Base-by-base conservation (phyloP, 371 early-diverging fungal species). In the Funneliformis caledonium region DNA sequence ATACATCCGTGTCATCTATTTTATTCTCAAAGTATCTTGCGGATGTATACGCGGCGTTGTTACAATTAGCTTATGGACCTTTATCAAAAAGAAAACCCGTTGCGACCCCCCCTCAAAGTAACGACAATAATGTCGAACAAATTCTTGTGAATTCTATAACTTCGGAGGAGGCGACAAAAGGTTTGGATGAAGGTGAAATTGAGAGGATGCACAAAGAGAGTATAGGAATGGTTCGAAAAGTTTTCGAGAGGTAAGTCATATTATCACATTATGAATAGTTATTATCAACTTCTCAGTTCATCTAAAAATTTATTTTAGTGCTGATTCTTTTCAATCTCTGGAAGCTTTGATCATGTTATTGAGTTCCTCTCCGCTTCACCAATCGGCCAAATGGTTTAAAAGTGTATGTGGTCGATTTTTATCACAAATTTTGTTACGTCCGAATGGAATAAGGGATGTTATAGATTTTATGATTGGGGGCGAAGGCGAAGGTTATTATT, bases 1-100 rank as follows among this genome's bases (percentile, higher is more conserved):
- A 87, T 81, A 94, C 92, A 12, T 89, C 89, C 0, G 87, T 92
- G 1, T 88, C 91, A 10, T 87, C 90, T 2, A 87, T 92, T 37
- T 67, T 93, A 10, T 81, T 87, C 26, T 82, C 78, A 47, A 88
- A 91, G 31, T 87, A 92, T 81, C 82, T 91, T n/a, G 86, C 90
- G 1, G 94, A 94, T 82, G 48, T 94, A 11, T 88, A 91, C 72
- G 93, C 93, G 4, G 88, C 88, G 0, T 82, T 94, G n/a, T 81
- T 94, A 19, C 91, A 92, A 80, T 80, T 92, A 5, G 92, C 93
- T 0, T 94, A 92, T 82, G 89, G 88, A 33, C 94, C 94, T 14
- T 26, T 87, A 2, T 85, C 88, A 31, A 86, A 82, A n/a, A 47
- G 60, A 14, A 14, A 64, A 11, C 11, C 9, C 2, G 5, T 64